These are phyloP conservation scores for Colletotrichum sublineola DNA, from an alignment of 2,329 filamentous ascomycete genomes.

Conservation along the genomic window DNA sequence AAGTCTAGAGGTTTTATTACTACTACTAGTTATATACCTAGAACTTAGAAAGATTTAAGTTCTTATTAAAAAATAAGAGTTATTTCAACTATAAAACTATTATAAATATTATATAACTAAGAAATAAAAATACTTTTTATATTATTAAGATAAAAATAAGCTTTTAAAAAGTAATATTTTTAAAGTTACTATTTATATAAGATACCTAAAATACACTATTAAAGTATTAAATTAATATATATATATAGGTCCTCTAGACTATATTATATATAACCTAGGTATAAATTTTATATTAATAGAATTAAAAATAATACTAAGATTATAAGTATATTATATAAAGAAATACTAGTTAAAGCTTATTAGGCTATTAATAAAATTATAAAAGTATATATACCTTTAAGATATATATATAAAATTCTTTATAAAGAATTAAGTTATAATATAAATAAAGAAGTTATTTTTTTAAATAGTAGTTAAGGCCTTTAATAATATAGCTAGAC, in stretches of 20 bases:
- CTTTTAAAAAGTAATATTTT: background rate
- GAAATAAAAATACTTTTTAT: background rate
- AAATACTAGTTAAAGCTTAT: too few relatives aligned
- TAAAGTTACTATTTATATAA: conserved; percentile 1
- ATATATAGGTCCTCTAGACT: too few relatives aligned
- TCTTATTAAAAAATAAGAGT: background rate
- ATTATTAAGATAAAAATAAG: background rate
- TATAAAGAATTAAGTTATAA: background rate
- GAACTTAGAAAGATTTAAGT: background rate
- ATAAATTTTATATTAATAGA: too few relatives aligned
- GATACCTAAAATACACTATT: too few relatives aligned
- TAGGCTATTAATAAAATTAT: too few relatives aligned
- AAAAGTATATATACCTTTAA: too few relatives aligned
- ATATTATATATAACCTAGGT: too few relatives aligned
- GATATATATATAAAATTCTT: too few relatives aligned
- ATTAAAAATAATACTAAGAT: too few relatives aligned
- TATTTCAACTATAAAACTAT: conserved; percentile 2
- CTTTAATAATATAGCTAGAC: background rate
- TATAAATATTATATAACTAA: background rate
- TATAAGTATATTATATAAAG: too few relatives aligned
- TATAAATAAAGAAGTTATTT: background rate
- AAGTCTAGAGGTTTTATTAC: background rate
- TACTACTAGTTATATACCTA: background rate
- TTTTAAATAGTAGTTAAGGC: background rate
- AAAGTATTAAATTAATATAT: too few relatives aligned